phyloP scores from a whole-genome alignment of 2,329 filamentous ascomycete genomes.

The Diaporthe amygdali region DNA sequence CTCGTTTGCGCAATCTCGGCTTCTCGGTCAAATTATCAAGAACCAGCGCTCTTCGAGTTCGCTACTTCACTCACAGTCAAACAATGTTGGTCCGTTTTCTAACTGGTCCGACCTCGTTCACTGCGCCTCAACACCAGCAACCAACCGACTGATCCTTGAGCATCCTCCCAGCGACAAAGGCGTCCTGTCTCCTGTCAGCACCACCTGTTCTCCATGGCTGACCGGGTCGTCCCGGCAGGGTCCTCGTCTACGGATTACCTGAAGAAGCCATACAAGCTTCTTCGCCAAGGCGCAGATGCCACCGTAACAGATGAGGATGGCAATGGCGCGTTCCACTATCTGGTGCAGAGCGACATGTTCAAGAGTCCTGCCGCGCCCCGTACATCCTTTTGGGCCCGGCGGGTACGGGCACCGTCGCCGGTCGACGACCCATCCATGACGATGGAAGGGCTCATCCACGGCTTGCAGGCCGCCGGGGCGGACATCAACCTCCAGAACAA shows the following conservation, averaged over 20 bases:
- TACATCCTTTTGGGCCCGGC: not conserved
- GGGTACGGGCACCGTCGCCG: not conserved
- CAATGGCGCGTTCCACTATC: slow-evolving; percentile 10
- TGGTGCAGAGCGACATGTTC: not conserved
- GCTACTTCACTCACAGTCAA: not conserved
- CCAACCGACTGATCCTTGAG: not conserved
- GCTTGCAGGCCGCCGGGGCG: not conserved
- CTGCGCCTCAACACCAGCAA: not conserved
- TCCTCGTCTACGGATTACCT: not conserved
- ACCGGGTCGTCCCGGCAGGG: not conserved
- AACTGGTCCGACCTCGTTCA: not conserved
- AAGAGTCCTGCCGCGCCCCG: no score
- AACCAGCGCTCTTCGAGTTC: not conserved
- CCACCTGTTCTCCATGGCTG: not conserved
- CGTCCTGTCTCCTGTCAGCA: not conserved
- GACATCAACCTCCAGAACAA: slow-evolving; percentile 5
- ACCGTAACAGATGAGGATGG: not conserved
- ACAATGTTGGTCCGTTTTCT: not conserved
- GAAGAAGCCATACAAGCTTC: slow-evolving; percentile 4
- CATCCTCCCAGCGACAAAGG: not conserved
- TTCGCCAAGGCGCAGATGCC: not conserved
- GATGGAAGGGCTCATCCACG: no score
- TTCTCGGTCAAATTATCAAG: not conserved
- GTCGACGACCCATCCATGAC: not conserved
- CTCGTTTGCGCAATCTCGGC: not conserved